Evolutionary conservation across 495 filamentous ascomycete genomes (phyloP).

Genomic region (Neurospora hispaniola): DNA sequence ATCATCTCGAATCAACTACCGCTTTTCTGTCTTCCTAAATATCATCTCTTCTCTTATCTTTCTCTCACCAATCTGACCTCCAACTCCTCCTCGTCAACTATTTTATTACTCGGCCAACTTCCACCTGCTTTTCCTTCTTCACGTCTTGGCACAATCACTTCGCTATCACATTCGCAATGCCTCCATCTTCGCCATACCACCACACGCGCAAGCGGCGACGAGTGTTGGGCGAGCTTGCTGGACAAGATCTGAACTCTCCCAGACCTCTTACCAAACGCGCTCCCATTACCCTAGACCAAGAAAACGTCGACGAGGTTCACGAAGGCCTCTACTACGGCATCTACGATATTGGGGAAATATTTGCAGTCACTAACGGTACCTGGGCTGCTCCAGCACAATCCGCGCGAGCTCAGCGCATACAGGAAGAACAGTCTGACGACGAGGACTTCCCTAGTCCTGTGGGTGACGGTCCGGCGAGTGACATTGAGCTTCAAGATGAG

Average conservation of each 20-base stretch:
- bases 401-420: neutral
- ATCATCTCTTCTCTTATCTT: neutral
- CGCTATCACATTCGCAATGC: neutral
- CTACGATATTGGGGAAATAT: slow-evolving; percentile 14
- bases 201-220: neutral
- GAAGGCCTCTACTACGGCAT: slow-evolving; percentile 10
- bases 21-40: neutral
- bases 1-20: neutral
- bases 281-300: slow-evolving; percentile 16
- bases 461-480: neutral
- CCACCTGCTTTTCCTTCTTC: neutral
- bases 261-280: slow-evolving; percentile 7
- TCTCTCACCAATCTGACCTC: neutral
- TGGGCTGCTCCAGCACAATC: slow-evolving; percentile 2
- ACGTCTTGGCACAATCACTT: neutral
- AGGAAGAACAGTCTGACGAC: slow-evolving; percentile 8
- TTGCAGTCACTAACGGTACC: slow-evolving; percentile 13
- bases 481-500: neutral
- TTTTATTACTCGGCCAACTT: neutral
- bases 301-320: slow-evolving; percentile 12
- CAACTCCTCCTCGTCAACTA: neutral
- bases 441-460: slow-evolving; percentile 6
- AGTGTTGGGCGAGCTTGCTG: slow-evolving; percentile 11
- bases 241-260: slow-evolving; percentile 10
- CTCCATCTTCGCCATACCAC: neutral